Evolutionary conservation across 2,329 filamentous ascomycete genomes (phyloP), one percentile per base, ranked within the genome.

Genomic region (Verticillium nubilum): DNA sequence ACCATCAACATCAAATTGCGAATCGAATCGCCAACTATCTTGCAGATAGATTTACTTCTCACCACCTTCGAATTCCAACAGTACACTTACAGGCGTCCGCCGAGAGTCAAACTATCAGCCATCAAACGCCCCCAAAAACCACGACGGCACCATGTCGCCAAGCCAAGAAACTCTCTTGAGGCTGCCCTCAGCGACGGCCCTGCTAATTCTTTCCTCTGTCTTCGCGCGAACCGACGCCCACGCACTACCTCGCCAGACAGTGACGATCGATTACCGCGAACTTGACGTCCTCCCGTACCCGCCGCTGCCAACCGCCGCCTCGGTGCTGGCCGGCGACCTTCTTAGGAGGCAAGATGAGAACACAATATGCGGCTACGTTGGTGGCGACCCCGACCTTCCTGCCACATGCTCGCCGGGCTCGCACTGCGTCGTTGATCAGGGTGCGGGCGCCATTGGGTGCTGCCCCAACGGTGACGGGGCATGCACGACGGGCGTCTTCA

Each of bases 331-430:
- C 50, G 68, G 67, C 47, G 70, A 73, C 42, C 70, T 78, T 5
- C 66, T 68, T 26, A 75, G 74, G 53, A 76, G 78, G 42, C 75
- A 80, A 61, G 53, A 58, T 10, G 37, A 54, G 28, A 83, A 84
- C 69, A 86, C 83, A 17, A 68, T 86, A 59, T 86, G 84, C 65
- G 84, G 84, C 50, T 86, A 79, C 69, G 76, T 86, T 66, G 79
- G 78, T 61, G 83, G 82, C 25, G 69, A 85, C 63, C 69, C 77
- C 1, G 70, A 71, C 26, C 70, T 85, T 29, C 81, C 83, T 2
- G 84, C 83, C 42, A 86, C 83, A 37, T 86, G 84, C 67, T 78
- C 76, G 28, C 75, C 78, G 0, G 84, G 83, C 33, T 85, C 82
- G 37, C 82, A 86, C 68, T 86, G 84, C 67, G 84, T 82, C 26